Conservation (phyloP, 2,329 filamentous ascomycete species). For the Cryphonectria naterciae region DNA sequence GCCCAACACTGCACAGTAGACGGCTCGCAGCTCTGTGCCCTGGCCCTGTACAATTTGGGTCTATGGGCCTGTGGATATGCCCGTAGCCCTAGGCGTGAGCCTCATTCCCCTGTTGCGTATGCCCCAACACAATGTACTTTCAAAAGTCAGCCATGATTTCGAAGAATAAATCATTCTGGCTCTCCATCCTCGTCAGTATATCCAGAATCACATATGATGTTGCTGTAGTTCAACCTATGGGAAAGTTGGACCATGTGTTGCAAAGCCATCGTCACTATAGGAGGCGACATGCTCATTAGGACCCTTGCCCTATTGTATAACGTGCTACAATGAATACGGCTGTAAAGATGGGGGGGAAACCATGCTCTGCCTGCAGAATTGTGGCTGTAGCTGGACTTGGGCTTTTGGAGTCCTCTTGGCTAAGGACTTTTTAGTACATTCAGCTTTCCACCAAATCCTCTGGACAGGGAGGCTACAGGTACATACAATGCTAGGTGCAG, state of each 20-base stretch:
- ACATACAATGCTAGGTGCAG: background rate
- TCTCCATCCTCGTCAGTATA: background rate
- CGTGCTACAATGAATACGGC: background rate
- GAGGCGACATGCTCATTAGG: background rate
- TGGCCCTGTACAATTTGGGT: background rate
- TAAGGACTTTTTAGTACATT: background rate
- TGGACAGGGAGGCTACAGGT: background rate
- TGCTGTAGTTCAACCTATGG: background rate
- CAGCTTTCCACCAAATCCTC: background rate
- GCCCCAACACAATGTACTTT: background rate
- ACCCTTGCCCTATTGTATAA: background rate
- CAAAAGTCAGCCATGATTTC: background rate
- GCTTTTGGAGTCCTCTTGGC: background rate
- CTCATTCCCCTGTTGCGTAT: background rate
- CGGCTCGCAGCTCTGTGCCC: background rate
- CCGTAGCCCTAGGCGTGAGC: background rate
- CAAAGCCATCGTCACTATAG: background rate
- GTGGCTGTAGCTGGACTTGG: background rate
- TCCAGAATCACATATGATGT: background rate
- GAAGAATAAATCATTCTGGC: background rate
- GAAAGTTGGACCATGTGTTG: background rate
- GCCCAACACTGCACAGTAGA: background rate
- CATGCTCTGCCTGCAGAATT: background rate
- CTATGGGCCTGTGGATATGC: background rate
- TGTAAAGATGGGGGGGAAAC: background rate